These are phyloP conservation scores for Furcasterigmium furcatum DNA, from an alignment of 2,329 filamentous ascomycete genomes.

Conservation along the genomic window DNA sequence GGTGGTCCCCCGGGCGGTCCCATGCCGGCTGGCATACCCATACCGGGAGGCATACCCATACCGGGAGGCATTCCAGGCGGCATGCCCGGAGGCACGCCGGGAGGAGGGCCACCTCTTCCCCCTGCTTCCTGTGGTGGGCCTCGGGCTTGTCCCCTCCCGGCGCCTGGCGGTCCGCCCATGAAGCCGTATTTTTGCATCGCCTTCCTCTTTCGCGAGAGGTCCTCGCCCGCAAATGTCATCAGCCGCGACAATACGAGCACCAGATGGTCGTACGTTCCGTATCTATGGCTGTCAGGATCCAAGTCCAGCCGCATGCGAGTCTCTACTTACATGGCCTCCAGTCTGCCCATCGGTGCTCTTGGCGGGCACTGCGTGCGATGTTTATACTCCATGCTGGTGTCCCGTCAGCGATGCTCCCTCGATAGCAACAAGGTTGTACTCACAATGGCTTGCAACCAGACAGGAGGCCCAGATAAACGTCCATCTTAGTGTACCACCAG, in stretches of 20 bases:
- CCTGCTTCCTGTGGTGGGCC: background rate
- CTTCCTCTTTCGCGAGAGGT: conserved; percentile 74
- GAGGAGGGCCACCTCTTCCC: conserved; percentile 1
- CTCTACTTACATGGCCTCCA: conserved; percentile 64
- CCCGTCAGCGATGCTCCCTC: conserved; percentile 10
- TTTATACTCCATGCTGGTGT: conserved; percentile 68
- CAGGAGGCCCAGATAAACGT: conserved; percentile 85
- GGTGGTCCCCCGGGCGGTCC: conserved; percentile 3
- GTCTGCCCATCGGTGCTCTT: conserved; percentile 71
- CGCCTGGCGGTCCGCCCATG: conserved; percentile 4
- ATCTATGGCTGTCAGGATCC: conserved; percentile 46
- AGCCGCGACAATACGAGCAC: conserved; percentile 78
- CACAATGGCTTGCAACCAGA: conserved; percentile 84
- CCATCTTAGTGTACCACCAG: conserved; percentile 97
- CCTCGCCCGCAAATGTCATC: conserved; percentile 72
- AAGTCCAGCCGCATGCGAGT: background rate
- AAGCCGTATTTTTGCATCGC: conserved; percentile 55
- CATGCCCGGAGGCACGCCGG: conserved; percentile 5
- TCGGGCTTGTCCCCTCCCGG: background rate
- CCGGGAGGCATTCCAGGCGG: conserved; percentile 3
- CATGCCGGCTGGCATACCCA: background rate
- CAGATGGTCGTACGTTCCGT: conserved; percentile 86
- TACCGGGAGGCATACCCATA: conserved; percentile 3
- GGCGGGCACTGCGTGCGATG: conserved; percentile 87
- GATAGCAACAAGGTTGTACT: conserved; percentile 35